A percentile compares a stretch with the other conserved stretches of the same genome.
phyloP scores from a whole-genome alignment of 768 basidiomycete species.

The Boletus pseudopeckii region DNA sequence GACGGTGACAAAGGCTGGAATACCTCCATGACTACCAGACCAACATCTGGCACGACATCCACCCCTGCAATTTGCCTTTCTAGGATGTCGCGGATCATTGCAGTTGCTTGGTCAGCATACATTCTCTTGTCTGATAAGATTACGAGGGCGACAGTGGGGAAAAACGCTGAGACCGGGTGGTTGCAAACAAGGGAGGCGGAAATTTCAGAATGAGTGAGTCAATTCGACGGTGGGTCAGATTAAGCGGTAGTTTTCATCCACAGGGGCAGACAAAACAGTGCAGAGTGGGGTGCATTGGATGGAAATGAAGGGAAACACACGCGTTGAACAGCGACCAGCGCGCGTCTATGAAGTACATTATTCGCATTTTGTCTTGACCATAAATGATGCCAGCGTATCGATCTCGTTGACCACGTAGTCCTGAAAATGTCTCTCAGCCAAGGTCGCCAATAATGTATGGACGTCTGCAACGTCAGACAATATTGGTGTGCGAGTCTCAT shows the following conservation, averaged over 20 bases:
- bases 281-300: slow-evolving; percentile 17
- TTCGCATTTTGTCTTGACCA: slow-evolving; percentile 66
- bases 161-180: neutral
- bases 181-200: neutral
- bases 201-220: neutral
- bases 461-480: slow-evolving; percentile 68
- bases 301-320: slow-evolving; percentile 3
- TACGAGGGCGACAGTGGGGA: neutral
- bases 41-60: neutral
- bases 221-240: neutral
- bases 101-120: slow-evolving; percentile 19
- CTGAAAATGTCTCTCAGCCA: slow-evolving; percentile 73
- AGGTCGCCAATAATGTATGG: slow-evolving; percentile 59
- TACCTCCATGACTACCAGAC: neutral
- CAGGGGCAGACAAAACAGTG: neutral
- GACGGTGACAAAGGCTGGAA: neutral
- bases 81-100: slow-evolving; percentile 1
- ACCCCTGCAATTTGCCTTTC: slow-evolving; percentile 9
- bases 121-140: slow-evolving; percentile 26
- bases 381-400: slow-evolving; percentile 77
- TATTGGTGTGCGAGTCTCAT: slow-evolving; percentile 54
- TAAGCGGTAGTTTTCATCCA: slow-evolving; percentile 5
- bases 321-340: slow-evolving; percentile 15
- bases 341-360: slow-evolving; percentile 19
- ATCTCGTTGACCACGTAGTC: slow-evolving; percentile 65